Conservation (phyloP, 2,329 filamentous ascomycete genomes). For the Aspergillus hiratsukae region DNA sequence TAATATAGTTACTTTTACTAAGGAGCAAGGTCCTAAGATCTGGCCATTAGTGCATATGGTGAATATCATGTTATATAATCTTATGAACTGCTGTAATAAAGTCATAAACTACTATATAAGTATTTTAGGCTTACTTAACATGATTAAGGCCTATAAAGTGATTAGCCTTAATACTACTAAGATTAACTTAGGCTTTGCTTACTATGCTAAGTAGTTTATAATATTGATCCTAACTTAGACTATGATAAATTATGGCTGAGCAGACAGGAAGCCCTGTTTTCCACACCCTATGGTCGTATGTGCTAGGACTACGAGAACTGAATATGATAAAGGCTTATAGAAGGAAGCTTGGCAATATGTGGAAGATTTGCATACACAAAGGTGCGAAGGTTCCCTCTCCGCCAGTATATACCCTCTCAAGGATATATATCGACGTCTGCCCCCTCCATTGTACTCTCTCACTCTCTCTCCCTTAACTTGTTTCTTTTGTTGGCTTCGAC, state of each 20-base stretch:
- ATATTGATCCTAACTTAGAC: slow-evolving; percentile 46
- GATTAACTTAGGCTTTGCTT: slow-evolving; percentile 63
- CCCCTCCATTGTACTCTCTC: no score
- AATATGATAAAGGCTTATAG: no score
- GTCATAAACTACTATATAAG: slow-evolving; percentile 62
- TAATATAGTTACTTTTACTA: slow-evolving; percentile 66
- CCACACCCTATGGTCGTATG: no score
- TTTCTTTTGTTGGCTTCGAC: no score
- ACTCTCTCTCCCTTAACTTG: no score
- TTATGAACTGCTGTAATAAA: slow-evolving; percentile 66
- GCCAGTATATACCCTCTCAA: no score
- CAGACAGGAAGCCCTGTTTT: no score
- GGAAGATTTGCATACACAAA: no score
- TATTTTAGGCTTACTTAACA: slow-evolving; percentile 50
- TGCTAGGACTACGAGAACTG: no score
- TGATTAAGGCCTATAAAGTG: slow-evolving; percentile 56
- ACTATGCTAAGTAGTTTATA: slow-evolving; percentile 65
- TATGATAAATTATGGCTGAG: slow-evolving; percentile 33
- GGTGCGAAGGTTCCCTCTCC: no score
- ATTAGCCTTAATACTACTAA: slow-evolving; percentile 53
- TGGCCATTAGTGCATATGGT: slow-evolving; percentile 60
- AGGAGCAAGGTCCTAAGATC: slow-evolving; percentile 54
- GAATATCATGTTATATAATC: slow-evolving; percentile 68
- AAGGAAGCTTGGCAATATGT: no score
- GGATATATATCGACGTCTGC: no score